phyloP scores from a whole-genome alignment of 108 stramenopile genomes.

The Skeletonema tropicum region DNA sequence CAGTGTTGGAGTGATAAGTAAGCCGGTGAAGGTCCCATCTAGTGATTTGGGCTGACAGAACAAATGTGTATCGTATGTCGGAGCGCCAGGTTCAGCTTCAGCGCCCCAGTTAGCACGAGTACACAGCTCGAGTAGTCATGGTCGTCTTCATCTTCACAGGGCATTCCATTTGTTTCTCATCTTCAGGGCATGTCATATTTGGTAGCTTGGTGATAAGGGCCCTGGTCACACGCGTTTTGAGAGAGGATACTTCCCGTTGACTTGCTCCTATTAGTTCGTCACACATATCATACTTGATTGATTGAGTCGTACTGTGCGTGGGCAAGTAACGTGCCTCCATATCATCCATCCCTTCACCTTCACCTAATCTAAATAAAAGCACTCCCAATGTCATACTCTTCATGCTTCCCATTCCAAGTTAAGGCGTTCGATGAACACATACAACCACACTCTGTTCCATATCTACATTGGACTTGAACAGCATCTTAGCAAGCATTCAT shows the following conservation, averaged over 20 bases:
- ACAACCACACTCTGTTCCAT: slow-evolving; percentile 20
- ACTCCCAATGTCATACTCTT: slow-evolving; percentile 6
- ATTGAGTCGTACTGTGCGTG: slow-evolving; percentile 65
- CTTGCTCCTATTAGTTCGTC: slow-evolving; percentile 52
- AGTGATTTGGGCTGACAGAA: slow-evolving; percentile 41
- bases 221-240: slow-evolving; percentile 54
- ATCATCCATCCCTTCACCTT: background rate
- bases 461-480: background rate
- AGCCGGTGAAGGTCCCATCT: slow-evolving; percentile 33
- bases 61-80: slow-evolving; percentile 36
- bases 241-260: slow-evolving; percentile 47
- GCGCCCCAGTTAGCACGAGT: slow-evolving; percentile 55
- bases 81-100: slow-evolving; percentile 51
- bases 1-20: background rate
- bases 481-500: background rate
- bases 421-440: background rate
- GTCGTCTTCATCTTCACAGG: slow-evolving; percentile 28
- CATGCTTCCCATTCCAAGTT: slow-evolving; percentile 14
- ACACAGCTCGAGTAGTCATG: slow-evolving; percentile 38
- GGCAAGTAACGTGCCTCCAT: slow-evolving; percentile 27
- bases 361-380: background rate
- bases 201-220: slow-evolving; percentile 49
- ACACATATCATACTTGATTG: slow-evolving; percentile 63
- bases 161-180: slow-evolving; percentile 52
- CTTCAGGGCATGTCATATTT: slow-evolving; percentile 44